A percentile compares a stretch with the other conserved stretches of the same genome.
Evolutionary conservation across 345 rosid genomes (phyloP).

Genomic region (Trapa bicornis): DNA sequence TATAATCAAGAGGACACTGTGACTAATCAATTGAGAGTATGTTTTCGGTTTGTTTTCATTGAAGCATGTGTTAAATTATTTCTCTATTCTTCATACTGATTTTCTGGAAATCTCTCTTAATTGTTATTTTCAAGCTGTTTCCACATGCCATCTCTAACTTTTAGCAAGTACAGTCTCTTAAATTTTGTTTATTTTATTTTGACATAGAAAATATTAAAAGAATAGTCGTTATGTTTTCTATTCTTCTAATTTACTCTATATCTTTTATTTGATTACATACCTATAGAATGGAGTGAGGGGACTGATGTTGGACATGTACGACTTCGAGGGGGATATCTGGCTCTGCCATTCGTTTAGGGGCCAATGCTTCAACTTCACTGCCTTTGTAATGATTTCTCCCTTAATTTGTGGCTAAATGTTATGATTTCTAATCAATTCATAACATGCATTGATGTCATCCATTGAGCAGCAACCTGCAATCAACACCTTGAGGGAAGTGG

Average conservation of each 20-base stretch:
- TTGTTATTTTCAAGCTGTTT: neutral
- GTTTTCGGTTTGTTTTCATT: neutral
- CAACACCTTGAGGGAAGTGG: slow-evolving; percentile 76
- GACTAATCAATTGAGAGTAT: slow-evolving; percentile 73
- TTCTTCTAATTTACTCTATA: slow-evolving; percentile 1
- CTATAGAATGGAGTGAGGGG: slow-evolving; percentile 92
- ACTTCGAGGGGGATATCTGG: slow-evolving; percentile 76
- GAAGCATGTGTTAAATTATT: slow-evolving; percentile 1
- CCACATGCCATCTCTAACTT: neutral
- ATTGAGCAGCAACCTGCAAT: slow-evolving; percentile 77
- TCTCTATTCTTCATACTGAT: neutral
- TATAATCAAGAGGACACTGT: slow-evolving; percentile 89
- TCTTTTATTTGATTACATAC: slow-evolving; percentile 14
- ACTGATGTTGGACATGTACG: slow-evolving; percentile 96
- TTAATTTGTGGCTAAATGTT: neutral
- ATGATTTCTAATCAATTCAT: neutral
- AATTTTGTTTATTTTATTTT: neutral
- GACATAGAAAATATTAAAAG: neutral
- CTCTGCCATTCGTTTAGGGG: slow-evolving; percentile 93
- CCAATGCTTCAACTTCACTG: slow-evolving; percentile 93
- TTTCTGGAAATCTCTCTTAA: neutral
- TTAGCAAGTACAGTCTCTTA: no score
- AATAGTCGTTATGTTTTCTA: neutral
- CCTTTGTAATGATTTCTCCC: slow-evolving; percentile 51
- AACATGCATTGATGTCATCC: slow-evolving; percentile 12